Conservation (phyloP, 192 early-diverging fungal genomes). For the Irineochytrium annulatum region DNA sequence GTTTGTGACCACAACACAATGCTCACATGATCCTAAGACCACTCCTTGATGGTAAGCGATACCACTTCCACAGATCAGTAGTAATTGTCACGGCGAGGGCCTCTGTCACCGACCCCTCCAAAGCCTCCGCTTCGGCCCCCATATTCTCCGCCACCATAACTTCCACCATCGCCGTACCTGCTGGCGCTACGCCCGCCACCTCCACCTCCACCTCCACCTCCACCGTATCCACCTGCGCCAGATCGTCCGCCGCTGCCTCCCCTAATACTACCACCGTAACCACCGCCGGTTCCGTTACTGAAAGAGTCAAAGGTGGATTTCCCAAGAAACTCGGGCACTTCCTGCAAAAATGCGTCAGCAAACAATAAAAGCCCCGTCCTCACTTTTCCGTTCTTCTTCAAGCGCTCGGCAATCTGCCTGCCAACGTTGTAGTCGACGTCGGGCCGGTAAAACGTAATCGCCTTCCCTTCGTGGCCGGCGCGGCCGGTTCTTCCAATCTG, state of each 20-base stretch:
- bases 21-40: too few species aligned
- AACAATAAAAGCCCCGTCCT: neutral
- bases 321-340: neutral
- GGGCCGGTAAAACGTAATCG: conserved; percentile 83
- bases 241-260: neutral
- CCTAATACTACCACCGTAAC: neutral
- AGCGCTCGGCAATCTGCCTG: neutral
- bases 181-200: neutral
- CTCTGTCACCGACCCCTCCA: too few species aligned
- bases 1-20: too few species aligned
- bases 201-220: neutral
- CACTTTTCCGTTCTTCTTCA: neutral
- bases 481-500: conserved; percentile 95
- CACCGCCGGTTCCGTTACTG: neutral
- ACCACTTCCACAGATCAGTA: too few species aligned
- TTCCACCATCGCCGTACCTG: neutral
- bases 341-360: neutral
- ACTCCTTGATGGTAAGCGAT: too few species aligned
- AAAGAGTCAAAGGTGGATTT: neutral
- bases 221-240: neutral
- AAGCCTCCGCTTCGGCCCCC: neutral
- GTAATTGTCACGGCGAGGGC: too few species aligned
- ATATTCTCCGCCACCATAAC: neutral
- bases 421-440: neutral
- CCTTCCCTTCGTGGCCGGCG: conserved; percentile 83